These are phyloP conservation scores for Hypholoma sublateritium DNA, from an alignment of 768 basidiomycete species.

Conservation along the genomic window DNA sequence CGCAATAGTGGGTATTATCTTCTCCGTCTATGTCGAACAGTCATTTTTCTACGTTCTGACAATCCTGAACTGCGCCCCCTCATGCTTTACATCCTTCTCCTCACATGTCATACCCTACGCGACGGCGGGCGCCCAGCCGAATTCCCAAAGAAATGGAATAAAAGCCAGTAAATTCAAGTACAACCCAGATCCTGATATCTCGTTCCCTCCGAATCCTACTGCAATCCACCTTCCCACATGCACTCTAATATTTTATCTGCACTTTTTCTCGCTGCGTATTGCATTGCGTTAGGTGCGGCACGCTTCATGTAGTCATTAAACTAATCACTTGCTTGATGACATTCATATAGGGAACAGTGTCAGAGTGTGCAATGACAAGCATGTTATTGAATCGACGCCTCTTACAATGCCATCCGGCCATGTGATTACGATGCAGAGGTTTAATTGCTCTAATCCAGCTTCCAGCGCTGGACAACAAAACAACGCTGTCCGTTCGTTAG, in stretches of 20 bases:
- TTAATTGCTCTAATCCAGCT: constrained; percentile 8
- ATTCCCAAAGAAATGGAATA: too few relatives aligned
- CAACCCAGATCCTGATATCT: too few relatives aligned
- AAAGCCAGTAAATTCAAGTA: too few relatives aligned
- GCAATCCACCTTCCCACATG: not conserved
- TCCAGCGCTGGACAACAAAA: not conserved
- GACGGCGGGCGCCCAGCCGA: too few relatives aligned
- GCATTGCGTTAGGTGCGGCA: not conserved
- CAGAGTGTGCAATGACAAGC: constrained; percentile 5
- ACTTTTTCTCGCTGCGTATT: not conserved
- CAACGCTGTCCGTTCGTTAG: not conserved
- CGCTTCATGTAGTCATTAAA: not conserved
- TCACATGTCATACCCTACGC: too few relatives aligned
- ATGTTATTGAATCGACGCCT: constrained; percentile 4
- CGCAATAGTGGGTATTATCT: too few relatives aligned
- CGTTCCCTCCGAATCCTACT: too few relatives aligned
- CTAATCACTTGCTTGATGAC: not conserved
- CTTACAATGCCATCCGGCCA: constrained; percentile 2
- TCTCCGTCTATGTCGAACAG: too few relatives aligned
- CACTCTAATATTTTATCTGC: not conserved
- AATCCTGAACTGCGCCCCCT: too few relatives aligned
- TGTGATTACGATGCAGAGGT: constrained; percentile 8
- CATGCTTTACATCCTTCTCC: too few relatives aligned
- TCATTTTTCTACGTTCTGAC: too few relatives aligned
- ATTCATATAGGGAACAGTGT: not conserved